phyloP scores from a whole-genome alignment of 345 rosid species.

The Salix caprea region DNA sequence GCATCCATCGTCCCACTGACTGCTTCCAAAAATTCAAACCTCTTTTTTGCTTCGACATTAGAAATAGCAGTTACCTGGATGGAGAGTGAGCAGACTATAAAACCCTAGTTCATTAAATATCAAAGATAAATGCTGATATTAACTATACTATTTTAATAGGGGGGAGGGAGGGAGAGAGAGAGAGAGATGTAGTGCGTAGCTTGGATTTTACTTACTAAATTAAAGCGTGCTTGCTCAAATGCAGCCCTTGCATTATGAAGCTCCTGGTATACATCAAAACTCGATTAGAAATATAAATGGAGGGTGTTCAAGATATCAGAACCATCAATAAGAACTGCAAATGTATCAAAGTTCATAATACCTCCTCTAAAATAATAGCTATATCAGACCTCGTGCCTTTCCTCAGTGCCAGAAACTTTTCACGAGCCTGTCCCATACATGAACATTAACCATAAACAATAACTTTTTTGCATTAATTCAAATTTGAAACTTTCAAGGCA shows the following conservation, averaged over 20 bases:
- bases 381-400: slow-evolving; percentile 81
- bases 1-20: slow-evolving; percentile 99
- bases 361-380: slow-evolving; percentile 77
- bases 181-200: not conserved
- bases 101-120: not conserved
- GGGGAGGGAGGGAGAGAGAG: too few species aligned
- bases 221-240: slow-evolving; percentile 96
- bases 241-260: slow-evolving; percentile 80
- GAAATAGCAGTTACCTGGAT: slow-evolving; percentile 83
- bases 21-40: slow-evolving; percentile 96
- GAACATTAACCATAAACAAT: not conserved
- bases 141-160: not conserved
- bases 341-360: slow-evolving; percentile 24
- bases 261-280: slow-evolving; percentile 45
- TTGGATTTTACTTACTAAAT: slow-evolving; percentile 48
- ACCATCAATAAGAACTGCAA: slow-evolving; percentile 1
- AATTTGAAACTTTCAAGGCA: not conserved
- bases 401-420: slow-evolving; percentile 88
- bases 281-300: not conserved
- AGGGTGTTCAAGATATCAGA: slow-evolving; percentile 1
- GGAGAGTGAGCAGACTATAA: slow-evolving; percentile 10
- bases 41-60: slow-evolving; percentile 92
- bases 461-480: not conserved
- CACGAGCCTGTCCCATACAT: slow-evolving; percentile 65
- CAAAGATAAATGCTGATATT: not conserved